A percentile compares a stretch with the other conserved stretches of the same genome.
Evolutionary conservation across 2,329 filamentous ascomycete species (phyloP).

Genomic region (Ophiostoma ips): DNA sequence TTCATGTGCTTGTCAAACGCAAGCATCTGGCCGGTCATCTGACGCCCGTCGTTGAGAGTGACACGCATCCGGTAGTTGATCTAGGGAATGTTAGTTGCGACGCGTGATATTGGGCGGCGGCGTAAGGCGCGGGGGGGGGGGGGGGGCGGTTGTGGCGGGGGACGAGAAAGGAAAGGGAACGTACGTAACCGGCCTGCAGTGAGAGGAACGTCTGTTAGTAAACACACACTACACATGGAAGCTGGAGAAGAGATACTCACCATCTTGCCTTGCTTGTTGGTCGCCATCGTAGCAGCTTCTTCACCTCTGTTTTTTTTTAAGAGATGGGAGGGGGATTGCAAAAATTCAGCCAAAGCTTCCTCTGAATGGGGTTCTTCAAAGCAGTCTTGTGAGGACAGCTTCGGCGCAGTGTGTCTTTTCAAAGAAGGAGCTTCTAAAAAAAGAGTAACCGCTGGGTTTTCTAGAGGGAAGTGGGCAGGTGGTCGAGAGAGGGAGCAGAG

Average conservation of each 20-base stretch:
- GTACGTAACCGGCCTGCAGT: conserved; percentile 55
- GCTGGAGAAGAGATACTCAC: conserved; percentile 44
- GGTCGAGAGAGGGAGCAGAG: neutral
- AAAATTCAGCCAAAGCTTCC: conserved; percentile 9
- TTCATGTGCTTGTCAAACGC: conserved; percentile 99
- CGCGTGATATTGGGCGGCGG: neutral
- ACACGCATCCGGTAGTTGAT: conserved; percentile 99
- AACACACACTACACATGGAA: neutral
- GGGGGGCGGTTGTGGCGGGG: too few species aligned
- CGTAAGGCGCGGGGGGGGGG: neutral
- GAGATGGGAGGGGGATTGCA: conserved; percentile 5
- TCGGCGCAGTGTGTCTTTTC: conserved; percentile 7
- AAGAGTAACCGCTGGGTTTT: conserved; percentile 6
- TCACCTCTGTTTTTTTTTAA: neutral
- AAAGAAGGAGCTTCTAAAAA: conserved; percentile 1
- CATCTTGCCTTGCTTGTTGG: conserved; percentile 98
- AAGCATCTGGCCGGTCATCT: conserved; percentile 96
- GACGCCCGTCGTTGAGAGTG: conserved; percentile 84
- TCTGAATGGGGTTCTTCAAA: conserved; percentile 5
- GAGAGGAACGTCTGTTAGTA: too few species aligned
- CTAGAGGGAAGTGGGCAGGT: neutral
- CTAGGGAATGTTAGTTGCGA: conserved; percentile 34
- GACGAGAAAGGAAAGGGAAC: too few species aligned
- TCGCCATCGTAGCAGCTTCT: conserved; percentile 39
- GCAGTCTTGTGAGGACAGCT: conserved; percentile 4